Evolutionary conservation across 345 rosid genomes (phyloP), one percentile per base, ranked within the genome.

Genomic region (Durio zibethinus): DNA sequence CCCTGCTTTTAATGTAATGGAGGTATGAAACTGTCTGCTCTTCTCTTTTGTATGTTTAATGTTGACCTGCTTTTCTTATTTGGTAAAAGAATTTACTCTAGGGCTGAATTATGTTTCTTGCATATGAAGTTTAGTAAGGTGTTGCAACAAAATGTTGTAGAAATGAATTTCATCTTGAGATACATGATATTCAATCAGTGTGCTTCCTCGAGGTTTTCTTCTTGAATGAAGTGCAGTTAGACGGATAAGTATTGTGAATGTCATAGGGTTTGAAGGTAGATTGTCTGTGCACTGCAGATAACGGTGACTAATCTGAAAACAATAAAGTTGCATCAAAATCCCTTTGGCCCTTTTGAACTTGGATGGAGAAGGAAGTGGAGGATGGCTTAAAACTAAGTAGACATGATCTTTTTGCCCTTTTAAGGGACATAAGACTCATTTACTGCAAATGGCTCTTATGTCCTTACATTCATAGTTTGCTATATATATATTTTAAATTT

Each of bases 1-100:
- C 73, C 80, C 1, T 18, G 54, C 4, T 2, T 77, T 81, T 60
- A 77, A 60, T 18, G 12, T 74, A 35, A 47, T 7, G 33, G 85
- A 81, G 86, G 86, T 83, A 83, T 40, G 80, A 18, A 29, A 23
- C 62, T 23, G 69, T 67, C 7, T 69, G 62, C 9, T 67, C 71
- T 67, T 47, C 15, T 15, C 14, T 33, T 38, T 70, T 31, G 27
- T 48, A 3, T 57, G 31, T 23, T 57, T 57, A 57, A 10, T 25
- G 0, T 57, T 57, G 63, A 10, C 33, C 63, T 25, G 10, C 36
- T 36, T 50, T 76, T 76, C 69, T 53, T 72, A 14, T 31, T 69
- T 70, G 56, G n/a, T 43, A 12, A 12, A 69, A 31, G 42, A 36
- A 72, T 15, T 25, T 11, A 52, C 25, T 9, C 14, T 0, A 25